Percentiles rank a stretch among this genome's conserved stretches.
Conservation (phyloP, 257 asterid species). For the Solanum phureja region DNA sequence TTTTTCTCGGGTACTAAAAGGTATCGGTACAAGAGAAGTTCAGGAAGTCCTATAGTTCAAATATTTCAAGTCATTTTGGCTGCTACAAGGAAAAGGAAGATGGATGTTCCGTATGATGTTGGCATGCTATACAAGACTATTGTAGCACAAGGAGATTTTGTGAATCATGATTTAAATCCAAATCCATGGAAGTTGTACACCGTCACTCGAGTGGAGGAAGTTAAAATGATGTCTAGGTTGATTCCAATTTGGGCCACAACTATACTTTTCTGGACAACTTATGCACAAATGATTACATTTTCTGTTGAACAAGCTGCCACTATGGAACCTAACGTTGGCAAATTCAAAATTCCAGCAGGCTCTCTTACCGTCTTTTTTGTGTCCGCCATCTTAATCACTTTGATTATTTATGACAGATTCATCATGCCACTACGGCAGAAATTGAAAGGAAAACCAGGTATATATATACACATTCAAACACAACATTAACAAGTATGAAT, state of each 20-base stretch:
- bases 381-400: constrained; percentile 55
- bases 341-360: constrained; percentile 74
- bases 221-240: constrained; percentile 71
- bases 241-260: constrained; percentile 95
- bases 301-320: constrained; percentile 89
- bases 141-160: constrained; percentile 52
- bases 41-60: too few relatives aligned
- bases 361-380: constrained; percentile 87
- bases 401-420: constrained; percentile 38
- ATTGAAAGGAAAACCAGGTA: constrained; percentile 77
- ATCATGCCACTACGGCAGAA: constrained; percentile 79
- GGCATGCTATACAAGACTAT: too few relatives aligned
- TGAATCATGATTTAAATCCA: constrained; percentile 14
- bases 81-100: too few relatives aligned
- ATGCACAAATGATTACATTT: constrained; percentile 90
- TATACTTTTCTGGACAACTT: constrained; percentile 85
- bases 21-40: too few relatives aligned
- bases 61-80: too few relatives aligned
- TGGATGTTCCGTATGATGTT: too few relatives aligned
- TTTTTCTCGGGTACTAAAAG: too few relatives aligned
- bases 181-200: constrained; percentile 87
- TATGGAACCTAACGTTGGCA: constrained; percentile 56
- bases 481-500: not conserved
- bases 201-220: constrained; percentile 78
- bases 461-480: constrained; percentile 13